Percentiles rank a stretch among this genome's conserved stretches.
Conservation (phyloP, 208 protist genomes). For the Crithidia brevicula region DNA sequence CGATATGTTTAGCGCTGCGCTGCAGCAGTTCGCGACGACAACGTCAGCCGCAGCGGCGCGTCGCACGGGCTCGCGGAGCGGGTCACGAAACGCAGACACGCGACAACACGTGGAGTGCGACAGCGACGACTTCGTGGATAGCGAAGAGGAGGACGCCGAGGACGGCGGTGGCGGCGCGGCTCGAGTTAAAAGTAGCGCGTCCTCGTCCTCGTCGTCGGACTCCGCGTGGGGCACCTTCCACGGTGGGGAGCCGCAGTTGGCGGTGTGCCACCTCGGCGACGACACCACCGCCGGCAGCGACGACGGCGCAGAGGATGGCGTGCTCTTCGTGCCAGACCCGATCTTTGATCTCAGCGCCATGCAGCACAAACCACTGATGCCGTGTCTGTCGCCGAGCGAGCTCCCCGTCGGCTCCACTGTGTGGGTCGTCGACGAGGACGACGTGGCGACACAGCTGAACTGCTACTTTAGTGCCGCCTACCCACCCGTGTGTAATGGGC, state of each 20-base stretch:
- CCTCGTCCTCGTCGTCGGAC: slow-evolving; percentile 31
- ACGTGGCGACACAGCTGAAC: slow-evolving; percentile 71
- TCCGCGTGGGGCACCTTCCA: slow-evolving; percentile 48
- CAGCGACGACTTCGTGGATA: slow-evolving; percentile 25
- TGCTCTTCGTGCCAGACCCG: slow-evolving; percentile 72
- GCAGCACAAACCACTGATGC: slow-evolving; percentile 50
- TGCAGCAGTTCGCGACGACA: slow-evolving; percentile 14
- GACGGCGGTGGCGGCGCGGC: not conserved
- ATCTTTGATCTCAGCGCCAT: slow-evolving; percentile 47
- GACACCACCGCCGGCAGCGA: slow-evolving; percentile 12
- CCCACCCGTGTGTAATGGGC: slow-evolving; percentile 74
- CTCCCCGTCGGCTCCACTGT: slow-evolving; percentile 55
- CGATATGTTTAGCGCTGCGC: slow-evolving; percentile 17
- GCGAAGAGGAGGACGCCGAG: slow-evolving; percentile 7
- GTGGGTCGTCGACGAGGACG: slow-evolving; percentile 85
- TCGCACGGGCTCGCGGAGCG: not conserved
- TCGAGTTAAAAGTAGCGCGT: not conserved
- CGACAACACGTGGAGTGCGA: slow-evolving; percentile 29
- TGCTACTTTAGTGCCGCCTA: slow-evolving; percentile 66
- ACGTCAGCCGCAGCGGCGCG: not conserved
- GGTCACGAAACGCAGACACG: not conserved
- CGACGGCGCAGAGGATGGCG: slow-evolving; percentile 33
- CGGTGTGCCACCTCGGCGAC: slow-evolving; percentile 14
- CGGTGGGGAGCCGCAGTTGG: slow-evolving; percentile 25
- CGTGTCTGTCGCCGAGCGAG: slow-evolving; percentile 41